Percentiles rank a stretch among this genome's conserved stretches.
These are phyloP conservation scores for Claviceps paspali DNA, from an alignment of 2,329 filamentous ascomycete species.

Conservation along the genomic window DNA sequence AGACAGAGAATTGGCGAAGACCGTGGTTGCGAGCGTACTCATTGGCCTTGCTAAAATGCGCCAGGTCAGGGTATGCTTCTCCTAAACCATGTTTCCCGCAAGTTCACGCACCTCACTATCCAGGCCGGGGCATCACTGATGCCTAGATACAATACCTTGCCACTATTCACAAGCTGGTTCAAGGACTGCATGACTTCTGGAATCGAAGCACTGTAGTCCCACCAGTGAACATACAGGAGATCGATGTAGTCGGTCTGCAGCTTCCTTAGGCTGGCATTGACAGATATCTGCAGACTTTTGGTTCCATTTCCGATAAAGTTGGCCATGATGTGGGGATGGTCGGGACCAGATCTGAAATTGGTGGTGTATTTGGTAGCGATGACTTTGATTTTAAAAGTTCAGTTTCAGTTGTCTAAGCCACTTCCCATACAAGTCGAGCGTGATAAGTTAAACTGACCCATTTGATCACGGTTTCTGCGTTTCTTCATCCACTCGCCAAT, in stretches of 20 bases:
- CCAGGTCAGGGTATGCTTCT: neutral
- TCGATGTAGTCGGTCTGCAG: slow-evolving; percentile 57
- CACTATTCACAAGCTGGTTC: slow-evolving; percentile 40
- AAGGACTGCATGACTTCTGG: slow-evolving; percentile 54
- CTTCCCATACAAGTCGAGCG: neutral
- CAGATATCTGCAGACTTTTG: slow-evolving; percentile 42
- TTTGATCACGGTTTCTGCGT: slow-evolving; percentile 47
- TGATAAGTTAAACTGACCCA: slow-evolving; percentile 23
- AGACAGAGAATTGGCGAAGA: slow-evolving; percentile 49
- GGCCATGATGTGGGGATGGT: slow-evolving; percentile 27
- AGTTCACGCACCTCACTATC: slow-evolving; percentile 35
- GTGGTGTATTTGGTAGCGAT: slow-evolving; percentile 56
- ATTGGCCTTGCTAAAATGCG: slow-evolving; percentile 36
- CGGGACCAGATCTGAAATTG: slow-evolving; percentile 32
- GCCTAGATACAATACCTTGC: slow-evolving; percentile 52
- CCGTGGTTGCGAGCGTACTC: slow-evolving; percentile 56
- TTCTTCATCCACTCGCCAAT: slow-evolving; percentile 57
- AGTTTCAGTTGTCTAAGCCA: neutral
- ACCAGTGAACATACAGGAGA: slow-evolving; percentile 49
- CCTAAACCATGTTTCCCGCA: neutral
- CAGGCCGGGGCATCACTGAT: slow-evolving; percentile 56
- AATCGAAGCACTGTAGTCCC: slow-evolving; percentile 53
- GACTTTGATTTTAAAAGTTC: slow-evolving; percentile 26
- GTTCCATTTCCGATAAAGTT: slow-evolving; percentile 44
- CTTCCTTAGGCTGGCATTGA: slow-evolving; percentile 41